Percentiles rank a stretch among this genome's conserved stretches.
These are phyloP conservation scores for Cornus controversa DNA, from an alignment of 148 eudicot species.

Conservation along the genomic window DNA sequence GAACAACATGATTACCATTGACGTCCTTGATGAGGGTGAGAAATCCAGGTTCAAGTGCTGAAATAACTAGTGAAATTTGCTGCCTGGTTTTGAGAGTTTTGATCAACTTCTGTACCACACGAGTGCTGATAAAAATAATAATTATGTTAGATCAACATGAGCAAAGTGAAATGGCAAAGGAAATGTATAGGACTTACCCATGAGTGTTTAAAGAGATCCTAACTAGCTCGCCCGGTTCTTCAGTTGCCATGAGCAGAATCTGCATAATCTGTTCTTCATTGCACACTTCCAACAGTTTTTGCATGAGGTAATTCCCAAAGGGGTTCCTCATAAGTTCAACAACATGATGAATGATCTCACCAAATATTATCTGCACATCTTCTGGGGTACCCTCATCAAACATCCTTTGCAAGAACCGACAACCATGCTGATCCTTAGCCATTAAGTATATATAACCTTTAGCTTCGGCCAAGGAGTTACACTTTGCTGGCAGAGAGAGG, in stretches of 20 bases:
- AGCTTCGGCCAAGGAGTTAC: conserved; percentile 28
- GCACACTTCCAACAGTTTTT: conserved; percentile 50
- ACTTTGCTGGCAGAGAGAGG: conserved; percentile 20
- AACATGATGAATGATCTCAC: conserved; percentile 39
- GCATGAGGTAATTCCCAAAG: conserved; percentile 62
- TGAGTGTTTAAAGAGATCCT: conserved; percentile 51
- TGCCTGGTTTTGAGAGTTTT: conserved; percentile 52
- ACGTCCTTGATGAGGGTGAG: conserved; percentile 53
- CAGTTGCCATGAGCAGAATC: conserved; percentile 38
- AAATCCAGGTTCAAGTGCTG: conserved; percentile 55
- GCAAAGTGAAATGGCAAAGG: neutral
- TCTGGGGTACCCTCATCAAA: conserved; percentile 36
- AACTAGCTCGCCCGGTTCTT: conserved; percentile 41
- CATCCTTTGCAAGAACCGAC: conserved; percentile 43
- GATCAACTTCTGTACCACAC: conserved; percentile 63
- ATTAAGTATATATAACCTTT: conserved; percentile 30
- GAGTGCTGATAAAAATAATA: conserved; percentile 41
- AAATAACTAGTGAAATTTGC: conserved; percentile 38
- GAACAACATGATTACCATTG: conserved; percentile 60
- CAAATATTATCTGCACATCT: conserved; percentile 41
- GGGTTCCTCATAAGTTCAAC: conserved; percentile 49
- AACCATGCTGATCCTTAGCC: conserved; percentile 53
- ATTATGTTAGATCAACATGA: neutral
- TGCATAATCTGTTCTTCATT: conserved; percentile 53
- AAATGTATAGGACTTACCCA: conserved; percentile 35